A percentile compares a stretch with the other conserved stretches of the same genome.
Evolutionary conservation across 257 asterid species (phyloP).

Genomic region (Solanum gandarillasii): DNA sequence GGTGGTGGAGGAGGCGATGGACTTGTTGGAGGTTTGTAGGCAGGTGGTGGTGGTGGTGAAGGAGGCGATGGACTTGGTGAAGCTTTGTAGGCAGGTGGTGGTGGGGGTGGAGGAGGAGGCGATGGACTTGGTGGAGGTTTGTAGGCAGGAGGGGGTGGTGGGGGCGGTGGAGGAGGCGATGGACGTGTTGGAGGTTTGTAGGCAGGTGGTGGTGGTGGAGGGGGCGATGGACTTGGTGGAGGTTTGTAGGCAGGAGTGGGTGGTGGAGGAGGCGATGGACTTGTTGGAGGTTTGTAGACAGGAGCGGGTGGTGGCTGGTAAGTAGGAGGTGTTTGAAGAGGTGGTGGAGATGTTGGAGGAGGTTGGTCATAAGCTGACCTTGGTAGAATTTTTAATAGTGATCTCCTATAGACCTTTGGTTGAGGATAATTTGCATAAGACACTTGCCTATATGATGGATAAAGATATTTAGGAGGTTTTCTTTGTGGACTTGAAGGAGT

Average conservation of each 20-base stretch:
- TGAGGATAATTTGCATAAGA: neutral
- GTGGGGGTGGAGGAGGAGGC: neutral
- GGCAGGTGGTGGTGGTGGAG: neutral
- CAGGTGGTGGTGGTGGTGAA: neutral
- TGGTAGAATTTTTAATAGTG: neutral
- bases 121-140: neutral
- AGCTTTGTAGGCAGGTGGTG: neutral
- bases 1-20: neutral
- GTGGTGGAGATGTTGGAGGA: neutral
- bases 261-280: neutral
- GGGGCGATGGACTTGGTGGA: neutral
- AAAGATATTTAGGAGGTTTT: neutral
- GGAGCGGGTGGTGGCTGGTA: neutral
- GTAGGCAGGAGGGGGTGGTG: neutral
- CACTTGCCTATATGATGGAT: neutral
- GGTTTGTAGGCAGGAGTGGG: fast-evolving
- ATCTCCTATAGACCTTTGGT: neutral
- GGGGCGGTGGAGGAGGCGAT: too few species aligned
- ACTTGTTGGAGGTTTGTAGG: neutral
- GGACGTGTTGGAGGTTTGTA: too few species aligned
- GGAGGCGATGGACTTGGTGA: neutral
- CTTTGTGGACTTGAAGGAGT: neutral
- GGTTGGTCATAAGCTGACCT: neutral
- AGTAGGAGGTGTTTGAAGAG: neutral
- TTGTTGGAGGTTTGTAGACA: neutral